Base-by-base conservation (phyloP, 352 stramenopile species). In the Nothophytophthora sp. region DNA sequence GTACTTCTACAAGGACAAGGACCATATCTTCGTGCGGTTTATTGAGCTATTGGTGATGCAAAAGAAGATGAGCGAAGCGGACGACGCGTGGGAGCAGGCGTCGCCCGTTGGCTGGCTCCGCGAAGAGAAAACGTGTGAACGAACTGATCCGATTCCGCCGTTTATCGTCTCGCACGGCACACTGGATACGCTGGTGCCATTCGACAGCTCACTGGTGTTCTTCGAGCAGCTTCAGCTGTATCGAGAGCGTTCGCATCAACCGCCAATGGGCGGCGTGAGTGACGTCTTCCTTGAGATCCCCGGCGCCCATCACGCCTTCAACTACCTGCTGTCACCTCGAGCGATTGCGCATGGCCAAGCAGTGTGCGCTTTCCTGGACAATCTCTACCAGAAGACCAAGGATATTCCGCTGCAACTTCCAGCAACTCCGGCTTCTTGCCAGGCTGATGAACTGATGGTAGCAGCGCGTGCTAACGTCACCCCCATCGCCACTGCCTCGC, bases 21-120 rank as follows among this genome's bases (percentile, higher is more conserved):
- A 67, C 50, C 58, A 78, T 45, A 68, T 72, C 40, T 88, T 90
- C 59, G 49, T 82, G 34, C 62, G 70, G 29, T 88, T 82, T 52
- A 76, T 91, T 32, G 77, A 91, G 52, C 42, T 88, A 11, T 42
- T 88, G 23, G 61, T 91, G 27, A 88, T 89, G 66, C 79, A 90
- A 44, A 85, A 84, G 42, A 81, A 78, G 27, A 55, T 82, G 25
- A 63, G 28, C 30, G 54, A 81, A 15, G 55, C 68, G 23, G 48
- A 63, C 15, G 63, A 67, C 3, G 72, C 60, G 18, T 91, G 81
- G 41, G 76, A 86, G 11, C 52, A 69, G 22, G 81, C 81, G 16
- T 91, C 81, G 6, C 76, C 81, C 0, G 55, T 89, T 33, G 70
- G 60, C 19, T 85, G 76, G 67, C 44, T 91, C 12, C 62, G 73